These are phyloP conservation scores for Myriosclerotinia duriaeana DNA, from an alignment of 2,329 filamentous ascomycete species.

Conservation along the genomic window DNA sequence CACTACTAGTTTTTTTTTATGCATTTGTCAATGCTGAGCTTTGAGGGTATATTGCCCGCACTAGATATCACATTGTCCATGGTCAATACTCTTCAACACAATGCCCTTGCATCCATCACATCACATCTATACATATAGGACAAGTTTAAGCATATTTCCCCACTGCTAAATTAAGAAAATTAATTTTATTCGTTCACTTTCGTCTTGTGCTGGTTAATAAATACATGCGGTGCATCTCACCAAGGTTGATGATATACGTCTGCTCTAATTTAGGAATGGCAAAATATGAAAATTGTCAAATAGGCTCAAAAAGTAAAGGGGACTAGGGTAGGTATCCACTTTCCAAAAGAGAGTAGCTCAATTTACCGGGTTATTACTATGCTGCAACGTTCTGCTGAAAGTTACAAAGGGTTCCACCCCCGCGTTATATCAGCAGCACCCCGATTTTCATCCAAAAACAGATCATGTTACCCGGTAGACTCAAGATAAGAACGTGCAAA, in stretches of 20 bases:
- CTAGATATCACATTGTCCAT: not conserved
- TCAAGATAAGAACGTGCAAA: not conserved
- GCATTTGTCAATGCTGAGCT: not conserved
- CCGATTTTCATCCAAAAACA: too few species aligned
- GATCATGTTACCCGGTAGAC: not conserved
- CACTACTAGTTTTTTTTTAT: not conserved
- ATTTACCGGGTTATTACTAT: too few species aligned
- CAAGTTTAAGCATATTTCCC: not conserved
- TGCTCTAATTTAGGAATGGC: too few species aligned
- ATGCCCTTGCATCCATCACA: not conserved
- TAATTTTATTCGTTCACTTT: not conserved
- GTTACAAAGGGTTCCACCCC: too few species aligned
- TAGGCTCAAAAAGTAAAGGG: too few species aligned
- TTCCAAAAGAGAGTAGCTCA: too few species aligned
- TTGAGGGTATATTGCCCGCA: not conserved
- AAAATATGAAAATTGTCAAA: too few species aligned
- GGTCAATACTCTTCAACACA: not conserved
- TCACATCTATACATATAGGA: not conserved
- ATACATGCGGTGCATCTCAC: not conserved
- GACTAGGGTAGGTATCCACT: too few species aligned
- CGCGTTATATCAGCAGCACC: too few species aligned
- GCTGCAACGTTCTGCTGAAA: too few species aligned
- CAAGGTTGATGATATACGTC: not conserved
- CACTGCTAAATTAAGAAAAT: not conserved
- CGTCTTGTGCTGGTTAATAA: not conserved